Percentiles rank a stretch among this genome's conserved stretches.
These are phyloP conservation scores for Barnettozyma sp. DNA, from an alignment of 805 yeast genomes.

Conservation along the genomic window DNA sequence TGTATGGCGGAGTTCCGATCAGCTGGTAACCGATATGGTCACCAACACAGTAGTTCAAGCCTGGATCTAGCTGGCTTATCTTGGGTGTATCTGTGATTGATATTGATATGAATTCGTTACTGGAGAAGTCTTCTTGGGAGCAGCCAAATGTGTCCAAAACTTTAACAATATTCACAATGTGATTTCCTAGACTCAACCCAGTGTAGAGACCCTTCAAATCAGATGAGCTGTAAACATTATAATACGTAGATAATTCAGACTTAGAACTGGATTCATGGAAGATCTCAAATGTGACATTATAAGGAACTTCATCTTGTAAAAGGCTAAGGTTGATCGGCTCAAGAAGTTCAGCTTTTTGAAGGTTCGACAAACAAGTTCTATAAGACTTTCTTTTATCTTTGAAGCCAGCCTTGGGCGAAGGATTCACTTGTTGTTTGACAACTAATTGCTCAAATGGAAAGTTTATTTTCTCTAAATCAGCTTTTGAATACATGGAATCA, in stretches of 20 bases:
- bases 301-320: slow-evolving; percentile 56
- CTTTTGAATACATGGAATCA: slow-evolving; percentile 54
- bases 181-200: slow-evolving; percentile 62
- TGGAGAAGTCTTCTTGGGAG: slow-evolving; percentile 36
- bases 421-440: slow-evolving; percentile 47
- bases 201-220: slow-evolving; percentile 40
- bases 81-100: slow-evolving; percentile 74
- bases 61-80: slow-evolving; percentile 39
- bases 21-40: slow-evolving; percentile 74
- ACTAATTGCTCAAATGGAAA: slow-evolving; percentile 29
- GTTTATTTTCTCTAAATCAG: slow-evolving; percentile 27
- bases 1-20: slow-evolving; percentile 76
- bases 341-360: slow-evolving; percentile 29
- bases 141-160: slow-evolving; percentile 72
- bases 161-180: slow-evolving; percentile 48
- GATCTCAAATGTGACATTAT: slow-evolving; percentile 47
- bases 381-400: slow-evolving; percentile 38
- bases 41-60: slow-evolving; percentile 77
- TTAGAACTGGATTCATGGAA: slow-evolving; percentile 55
- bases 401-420: slow-evolving; percentile 57
- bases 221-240: slow-evolving; percentile 35
- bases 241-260: slow-evolving; percentile 39
- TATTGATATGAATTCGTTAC: slow-evolving; percentile 41
- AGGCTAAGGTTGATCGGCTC: slow-evolving; percentile 51
- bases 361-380: slow-evolving; percentile 42